Evolutionary conservation across 148 eudicot species (phyloP), one percentile per base, ranked within the genome.

Genomic region (Amaranthus cruentus): DNA sequence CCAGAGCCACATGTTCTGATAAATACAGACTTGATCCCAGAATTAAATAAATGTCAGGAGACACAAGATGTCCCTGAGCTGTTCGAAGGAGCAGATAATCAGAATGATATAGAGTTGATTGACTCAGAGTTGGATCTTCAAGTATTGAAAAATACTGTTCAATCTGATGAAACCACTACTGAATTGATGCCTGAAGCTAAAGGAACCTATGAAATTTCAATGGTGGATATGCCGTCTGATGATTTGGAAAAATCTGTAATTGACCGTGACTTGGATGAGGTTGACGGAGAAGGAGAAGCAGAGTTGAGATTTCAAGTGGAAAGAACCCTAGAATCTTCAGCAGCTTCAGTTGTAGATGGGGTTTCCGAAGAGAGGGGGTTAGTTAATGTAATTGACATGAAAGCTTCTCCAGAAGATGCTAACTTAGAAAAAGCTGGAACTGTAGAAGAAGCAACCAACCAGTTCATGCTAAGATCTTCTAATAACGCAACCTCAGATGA

Each of bases 381-480:
- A n/a, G 78, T 71, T 42, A 59, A 68, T 73, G 79, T 59, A 68
- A 81, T 18, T 38, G 77, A 75, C 43, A 62, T 64, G 55, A 81
- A 68, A 56, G 51, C 59, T 75, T 75, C 68, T 58, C 65, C 46
- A 51, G 70, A 67, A 53, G 76, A 71, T 8, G 9, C 28, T 62
- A 69, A n/a, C 66, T 63, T 47, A 1, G 84, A 75, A 47, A 71
- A 75, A 28, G 51, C 53, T 62, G 7, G 9, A 47, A 68, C 53
- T 10, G 53, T 9, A 3, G 79, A 80, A 62, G 82, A 74, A 49
- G 51, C 58, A 65, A 66, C 79, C n/a, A 58, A n/a, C 55, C 4
- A 44, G 50, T 59, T 62, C 6, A 49, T 65, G 28, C 47, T 28
- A 52, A 47, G 59, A 21, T 53, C 56, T 70, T 55, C 51, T 11